Base-by-base conservation (phyloP, 1,139 yeast species). In the Hanseniaspora sp. region DNA sequence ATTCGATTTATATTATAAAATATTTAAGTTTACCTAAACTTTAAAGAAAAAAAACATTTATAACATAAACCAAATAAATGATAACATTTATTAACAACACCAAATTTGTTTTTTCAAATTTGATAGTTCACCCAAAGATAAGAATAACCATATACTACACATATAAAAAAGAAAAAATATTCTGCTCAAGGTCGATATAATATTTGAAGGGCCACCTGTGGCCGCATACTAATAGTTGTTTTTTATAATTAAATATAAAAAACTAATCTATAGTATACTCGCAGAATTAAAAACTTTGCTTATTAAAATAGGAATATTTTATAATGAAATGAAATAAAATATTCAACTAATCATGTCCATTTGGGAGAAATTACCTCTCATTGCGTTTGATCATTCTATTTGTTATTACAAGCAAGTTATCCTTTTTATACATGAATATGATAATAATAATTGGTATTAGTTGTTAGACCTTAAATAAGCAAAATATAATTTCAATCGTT, bases 71-170 rank as follows among this genome's bases (percentile, higher is more conserved):
- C 46, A 51, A 43, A 45, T 17, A 51, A 43, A 35, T 7, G 29
- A 29, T 28, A 9, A 42, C 17, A 35, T 23, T 34, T 35, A 35
- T 33, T 17, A 42, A 48, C n/a, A 31, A 35, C 23, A 35, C 13
- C 42, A 48, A n/a, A 18, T 11, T 43, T 29, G 5, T 39, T 29
- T 29, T 23, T 3, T 3, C 2, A 23, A 23, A 11, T 39, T 29
- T 33, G 17, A 40, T 29, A 23, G 33, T 35, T 45, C 40, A 9
- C 18, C 48, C 18, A 45, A 45, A 45, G 48, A 34, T 38, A 40
- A 43, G 53, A 51, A 51, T 43, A 51, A 51, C 53, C 53, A 51
- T 51, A 51, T 43, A 51, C 35, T 44, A 51, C 53, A 51, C 53
- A 51, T 51, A 51, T 44, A 51, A 51, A 51, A 23, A 51, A 51